These are phyloP conservation scores for Neofusicoccum kwambonambiense DNA, from an alignment of 2,329 filamentous ascomycete species.

Conservation along the genomic window DNA sequence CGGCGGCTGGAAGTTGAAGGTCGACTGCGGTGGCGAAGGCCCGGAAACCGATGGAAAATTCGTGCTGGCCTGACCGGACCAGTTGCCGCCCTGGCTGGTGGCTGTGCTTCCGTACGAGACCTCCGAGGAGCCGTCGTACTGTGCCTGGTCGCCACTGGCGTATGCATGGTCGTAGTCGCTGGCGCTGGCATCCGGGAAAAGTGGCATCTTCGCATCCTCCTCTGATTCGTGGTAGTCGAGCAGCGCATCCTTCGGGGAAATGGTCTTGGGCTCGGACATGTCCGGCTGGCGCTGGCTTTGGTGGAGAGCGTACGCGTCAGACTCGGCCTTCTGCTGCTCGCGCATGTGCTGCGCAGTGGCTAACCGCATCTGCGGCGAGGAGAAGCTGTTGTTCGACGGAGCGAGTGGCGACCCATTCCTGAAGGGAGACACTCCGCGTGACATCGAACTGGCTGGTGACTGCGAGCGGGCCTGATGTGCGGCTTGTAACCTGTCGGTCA, in stretches of 20 bases:
- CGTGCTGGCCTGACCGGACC: conserved; percentile 25
- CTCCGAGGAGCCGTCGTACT: conserved; percentile 37
- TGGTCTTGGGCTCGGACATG: conserved; percentile 66
- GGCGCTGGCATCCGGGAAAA: conserved; percentile 66
- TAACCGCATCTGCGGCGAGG: conserved; percentile 35
- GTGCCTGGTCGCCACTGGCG: conserved; percentile 41
- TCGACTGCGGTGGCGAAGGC: conserved; percentile 27
- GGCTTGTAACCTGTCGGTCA: conserved; percentile 74
- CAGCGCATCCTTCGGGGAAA: conserved; percentile 90
- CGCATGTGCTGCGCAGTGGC: conserved; percentile 58
- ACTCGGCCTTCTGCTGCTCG: conserved; percentile 61
- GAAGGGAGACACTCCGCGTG: conserved; percentile 78
- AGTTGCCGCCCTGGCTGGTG: conserved; percentile 39
- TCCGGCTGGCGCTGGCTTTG: conserved; percentile 40
- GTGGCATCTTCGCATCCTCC: conserved; percentile 65
- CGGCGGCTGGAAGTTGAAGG: conserved; percentile 50
- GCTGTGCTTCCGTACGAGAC: conserved; percentile 45
- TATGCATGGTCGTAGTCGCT: conserved; percentile 51
- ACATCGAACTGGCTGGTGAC: conserved; percentile 52
- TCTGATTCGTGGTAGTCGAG: conserved; percentile 80
- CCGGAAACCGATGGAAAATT: conserved; percentile 29
- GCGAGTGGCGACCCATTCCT: conserved; percentile 59
- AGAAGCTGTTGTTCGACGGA: conserved; percentile 44
- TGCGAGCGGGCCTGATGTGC: conserved; percentile 68
- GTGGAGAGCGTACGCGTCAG: conserved; percentile 53